These are phyloP conservation scores for Fistulinella cinereoalba DNA, from an alignment of 1,284 basidiomycete species.

Conservation along the genomic window DNA sequence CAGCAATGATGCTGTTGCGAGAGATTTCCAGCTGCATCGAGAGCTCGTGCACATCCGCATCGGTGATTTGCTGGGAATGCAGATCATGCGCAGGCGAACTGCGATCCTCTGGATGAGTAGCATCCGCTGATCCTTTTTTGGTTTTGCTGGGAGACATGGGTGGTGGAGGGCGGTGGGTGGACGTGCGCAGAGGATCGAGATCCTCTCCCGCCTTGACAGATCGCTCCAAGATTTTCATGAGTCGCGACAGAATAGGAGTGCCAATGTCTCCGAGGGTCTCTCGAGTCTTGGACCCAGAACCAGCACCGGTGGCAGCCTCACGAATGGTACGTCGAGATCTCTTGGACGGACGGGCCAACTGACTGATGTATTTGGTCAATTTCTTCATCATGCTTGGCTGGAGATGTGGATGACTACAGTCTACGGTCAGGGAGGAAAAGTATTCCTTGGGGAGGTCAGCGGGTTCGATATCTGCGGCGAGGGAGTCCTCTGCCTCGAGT, in stretches of 20 bases:
- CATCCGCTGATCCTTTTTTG: slow-evolving; percentile 34
- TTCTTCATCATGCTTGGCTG: slow-evolving; percentile 62
- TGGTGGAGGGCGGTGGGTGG: slow-evolving; percentile 19
- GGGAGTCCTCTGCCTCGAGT: slow-evolving; percentile 83
- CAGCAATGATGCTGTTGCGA: slow-evolving; percentile 71
- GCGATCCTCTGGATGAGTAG: slow-evolving; percentile 21
- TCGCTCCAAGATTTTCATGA: slow-evolving; percentile 75
- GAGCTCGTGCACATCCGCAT: slow-evolving; percentile 52
- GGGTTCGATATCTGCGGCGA: slow-evolving; percentile 62
- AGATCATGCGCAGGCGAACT: slow-evolving; percentile 13
- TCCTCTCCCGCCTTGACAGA: slow-evolving; percentile 72
- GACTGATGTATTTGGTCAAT: slow-evolving; percentile 62
- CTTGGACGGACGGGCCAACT: slow-evolving; percentile 63
- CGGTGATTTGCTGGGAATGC: slow-evolving; percentile 37
- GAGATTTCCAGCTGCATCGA: slow-evolving; percentile 53
- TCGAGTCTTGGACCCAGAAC: slow-evolving; percentile 44
- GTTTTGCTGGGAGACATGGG: slow-evolving; percentile 30
- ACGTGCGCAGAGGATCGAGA: slow-evolving; percentile 61
- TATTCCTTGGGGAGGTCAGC: slow-evolving; percentile 58
- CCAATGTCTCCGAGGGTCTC: slow-evolving; percentile 68
- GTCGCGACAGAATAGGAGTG: slow-evolving; percentile 52
- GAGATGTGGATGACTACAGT: slow-evolving; percentile 59
- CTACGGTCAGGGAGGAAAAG: slow-evolving; percentile 62
- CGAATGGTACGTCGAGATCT: slow-evolving; percentile 45
- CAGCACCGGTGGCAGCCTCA: slow-evolving; percentile 35